phyloP scores from a whole-genome alignment of 768 basidiomycete genomes.

The Phylloporus arenicola region DNA sequence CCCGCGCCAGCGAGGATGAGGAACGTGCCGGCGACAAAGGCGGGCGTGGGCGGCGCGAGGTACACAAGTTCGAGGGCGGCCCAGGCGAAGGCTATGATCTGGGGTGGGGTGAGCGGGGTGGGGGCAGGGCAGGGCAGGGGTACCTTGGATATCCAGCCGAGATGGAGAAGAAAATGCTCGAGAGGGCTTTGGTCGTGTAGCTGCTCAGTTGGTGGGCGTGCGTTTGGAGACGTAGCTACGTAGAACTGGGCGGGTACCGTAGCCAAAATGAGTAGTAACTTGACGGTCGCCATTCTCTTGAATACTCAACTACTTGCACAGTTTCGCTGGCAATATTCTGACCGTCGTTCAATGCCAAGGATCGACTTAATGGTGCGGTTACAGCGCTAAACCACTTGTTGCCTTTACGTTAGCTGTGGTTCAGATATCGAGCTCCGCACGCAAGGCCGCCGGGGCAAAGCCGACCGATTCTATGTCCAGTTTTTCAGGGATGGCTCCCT shows the following conservation, averaged over 20 bases:
- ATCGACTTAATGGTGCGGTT: background rate
- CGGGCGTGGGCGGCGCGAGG: conserved; percentile 5
- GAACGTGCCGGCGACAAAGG: conserved; percentile 8
- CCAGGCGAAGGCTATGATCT: conserved; percentile 3
- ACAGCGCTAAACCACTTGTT: background rate
- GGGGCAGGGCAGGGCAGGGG: background rate
- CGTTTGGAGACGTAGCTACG: conserved; percentile 14
- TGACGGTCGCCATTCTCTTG: conserved; percentile 6
- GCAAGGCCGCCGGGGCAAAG: too few relatives aligned
- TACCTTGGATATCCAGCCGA: background rate
- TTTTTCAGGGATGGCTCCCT: background rate
- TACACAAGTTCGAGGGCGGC: conserved; percentile 7
- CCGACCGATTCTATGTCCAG: background rate
- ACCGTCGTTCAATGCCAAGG: background rate
- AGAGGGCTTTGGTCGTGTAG: background rate
- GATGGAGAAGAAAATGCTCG: background rate
- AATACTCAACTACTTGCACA: too few relatives aligned
- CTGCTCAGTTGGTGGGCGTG: conserved; percentile 7
- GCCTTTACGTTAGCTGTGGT: background rate
- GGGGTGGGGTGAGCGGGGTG: background rate
- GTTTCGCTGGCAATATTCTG: background rate
- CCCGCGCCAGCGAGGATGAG: conserved; percentile 4
- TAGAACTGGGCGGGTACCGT: background rate
- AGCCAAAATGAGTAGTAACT: conserved; percentile 5
- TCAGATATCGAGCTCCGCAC: background rate